Evolutionary conservation across 495 filamentous ascomycete genomes (phyloP), one percentile per base, ranked within the genome.

Genomic region (Penicillium ucsense): DNA sequence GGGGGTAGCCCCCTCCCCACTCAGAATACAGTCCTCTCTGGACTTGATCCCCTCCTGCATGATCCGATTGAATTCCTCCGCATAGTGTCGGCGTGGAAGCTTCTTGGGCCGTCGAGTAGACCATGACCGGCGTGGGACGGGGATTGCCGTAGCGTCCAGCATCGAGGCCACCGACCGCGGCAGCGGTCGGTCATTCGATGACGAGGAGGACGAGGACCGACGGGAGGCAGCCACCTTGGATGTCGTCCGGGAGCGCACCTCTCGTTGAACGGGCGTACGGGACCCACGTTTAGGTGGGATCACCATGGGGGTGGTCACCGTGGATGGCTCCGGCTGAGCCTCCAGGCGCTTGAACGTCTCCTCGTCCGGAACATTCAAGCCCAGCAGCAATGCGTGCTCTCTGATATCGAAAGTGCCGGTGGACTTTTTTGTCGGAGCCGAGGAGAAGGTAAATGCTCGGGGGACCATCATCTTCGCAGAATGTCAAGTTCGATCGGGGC

Each of bases 381-480:
- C 45, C 4, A 32, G 42, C 39, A 12, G 48, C 3, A 39, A 11
- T 29, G 42, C 12, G 45, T 53, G 41, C 27, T 45, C 51, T 32
- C 57, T 54, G 43, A 53, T 45, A 11, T 50, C 50, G 41, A 53
- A 40, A 35, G 58, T 46, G 37, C 48, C 49, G 40, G 53, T 51
- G 31, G 55, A 31, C 33, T 57, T 63, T 9, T 54, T 52, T 20
- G 59, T 51, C 43, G 59, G 50, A 8, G 61, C 49, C 10, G 71
- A 68, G 34, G 50, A 64, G 33, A 70, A 68, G 4, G 68, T 50
- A 49, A 72, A 74, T 42, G 68, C 61, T 59, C 68, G 60, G 32
- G 71, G 71, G 46, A 73, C 68, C 71, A 74, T 74, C 70, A 73
- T 73, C 39, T 55, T 65, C 47, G 48, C 43, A 33, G 31, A 4